Evolutionary conservation across 192 early-diverging fungal species (phyloP).

Genomic region (Podila horticola): DNA sequence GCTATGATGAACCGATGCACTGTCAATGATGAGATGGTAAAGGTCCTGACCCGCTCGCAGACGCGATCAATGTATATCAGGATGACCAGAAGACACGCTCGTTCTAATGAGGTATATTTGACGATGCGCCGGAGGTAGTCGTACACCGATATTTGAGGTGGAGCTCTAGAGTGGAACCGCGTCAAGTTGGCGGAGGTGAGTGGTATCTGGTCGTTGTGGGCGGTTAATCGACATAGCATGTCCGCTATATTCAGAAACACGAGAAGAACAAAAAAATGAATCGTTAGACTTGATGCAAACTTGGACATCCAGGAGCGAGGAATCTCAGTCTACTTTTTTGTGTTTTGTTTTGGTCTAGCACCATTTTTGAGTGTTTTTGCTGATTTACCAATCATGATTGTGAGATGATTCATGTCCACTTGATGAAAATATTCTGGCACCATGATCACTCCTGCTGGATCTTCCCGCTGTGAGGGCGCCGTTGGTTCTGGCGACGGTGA

Average conservation of each 20-base stretch:
- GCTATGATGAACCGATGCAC: slow-evolving; percentile 95
- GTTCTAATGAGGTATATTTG: slow-evolving; percentile 92
- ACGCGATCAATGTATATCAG: slow-evolving; percentile 95
- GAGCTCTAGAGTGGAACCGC: slow-evolving; percentile 94
- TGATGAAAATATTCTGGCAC: slow-evolving; percentile 59
- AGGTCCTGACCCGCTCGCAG: slow-evolving; percentile 75
- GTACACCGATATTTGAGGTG: slow-evolving; percentile 84
- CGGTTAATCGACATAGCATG: slow-evolving; percentile 67
- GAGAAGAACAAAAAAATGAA: neutral
- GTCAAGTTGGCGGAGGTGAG: slow-evolving; percentile 76
- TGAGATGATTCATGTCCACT: slow-evolving; percentile 59
- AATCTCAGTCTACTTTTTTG: slow-evolving; percentile 3
- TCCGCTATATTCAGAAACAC: slow-evolving; percentile 52
- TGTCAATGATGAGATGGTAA: slow-evolving; percentile 94
- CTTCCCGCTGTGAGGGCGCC: slow-evolving; percentile 20
- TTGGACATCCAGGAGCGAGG: neutral
- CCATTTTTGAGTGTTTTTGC: neutral
- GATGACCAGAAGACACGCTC: slow-evolving; percentile 86
- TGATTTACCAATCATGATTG: slow-evolving; percentile 60
- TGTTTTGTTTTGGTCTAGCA: neutral
- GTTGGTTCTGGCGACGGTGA: slow-evolving; percentile 51
- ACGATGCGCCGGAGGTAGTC: slow-evolving; percentile 94
- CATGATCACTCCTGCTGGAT: slow-evolving; percentile 43
- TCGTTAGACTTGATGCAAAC: neutral
- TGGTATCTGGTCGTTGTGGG: slow-evolving; percentile 70